phyloP scores from a whole-genome alignment of 495 filamentous ascomycete genomes.

The Polyplosphaeria fusca region DNA sequence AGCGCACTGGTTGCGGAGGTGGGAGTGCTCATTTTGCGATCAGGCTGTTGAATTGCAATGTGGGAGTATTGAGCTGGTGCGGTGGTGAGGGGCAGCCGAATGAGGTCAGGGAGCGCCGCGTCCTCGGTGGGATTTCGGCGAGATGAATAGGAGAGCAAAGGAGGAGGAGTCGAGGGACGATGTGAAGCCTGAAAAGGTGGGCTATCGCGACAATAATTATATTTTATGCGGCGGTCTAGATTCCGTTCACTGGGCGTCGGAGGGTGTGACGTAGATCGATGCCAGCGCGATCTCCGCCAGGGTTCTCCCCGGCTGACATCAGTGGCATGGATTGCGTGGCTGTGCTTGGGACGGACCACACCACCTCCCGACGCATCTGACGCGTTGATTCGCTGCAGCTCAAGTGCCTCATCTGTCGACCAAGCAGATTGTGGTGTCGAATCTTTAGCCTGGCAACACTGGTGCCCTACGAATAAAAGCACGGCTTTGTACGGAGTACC shows the following conservation, averaged over 20 bases:
- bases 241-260: neutral
- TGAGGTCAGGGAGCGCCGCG: neutral
- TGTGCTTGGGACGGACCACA: neutral
- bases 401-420: too few relatives aligned
- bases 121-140: neutral
- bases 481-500: too few relatives aligned
- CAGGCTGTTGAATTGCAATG: neutral
- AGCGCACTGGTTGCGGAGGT: slow-evolving; percentile 20
- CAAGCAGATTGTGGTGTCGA: too few relatives aligned
- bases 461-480: too few relatives aligned
- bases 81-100: slow-evolving; percentile 2
- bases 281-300: slow-evolving; percentile 3
- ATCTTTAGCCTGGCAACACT: too few relatives aligned
- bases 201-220: neutral
- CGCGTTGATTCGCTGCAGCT: neutral
- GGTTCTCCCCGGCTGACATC: slow-evolving; percentile 5
- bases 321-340: slow-evolving; percentile 7
- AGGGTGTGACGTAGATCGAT: neutral
- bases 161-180: neutral
- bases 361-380: neutral
- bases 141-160: neutral
- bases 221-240: slow-evolving; percentile 1
- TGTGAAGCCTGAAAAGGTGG: neutral
- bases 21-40: slow-evolving; percentile 24
- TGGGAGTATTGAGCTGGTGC: neutral